Conservation (phyloP, 1,284 basidiomycete species). For the Trametes polyzona region DNA sequence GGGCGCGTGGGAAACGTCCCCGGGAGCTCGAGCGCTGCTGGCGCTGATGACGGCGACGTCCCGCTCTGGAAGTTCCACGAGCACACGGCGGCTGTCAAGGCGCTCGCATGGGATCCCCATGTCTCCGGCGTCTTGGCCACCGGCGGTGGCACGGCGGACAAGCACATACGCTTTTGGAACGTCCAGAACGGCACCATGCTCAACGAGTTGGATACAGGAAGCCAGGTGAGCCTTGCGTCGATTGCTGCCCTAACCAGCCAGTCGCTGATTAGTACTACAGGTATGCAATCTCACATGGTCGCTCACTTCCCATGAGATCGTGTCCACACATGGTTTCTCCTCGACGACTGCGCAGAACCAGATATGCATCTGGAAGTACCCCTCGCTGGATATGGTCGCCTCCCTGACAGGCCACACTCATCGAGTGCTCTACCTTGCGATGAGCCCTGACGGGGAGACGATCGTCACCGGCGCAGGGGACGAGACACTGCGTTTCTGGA, state of each 20-base stretch:
- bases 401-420: conserved; percentile 94
- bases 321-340: conserved; percentile 97
- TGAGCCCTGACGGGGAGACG: conserved; percentile 96
- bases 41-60: conserved; percentile 49
- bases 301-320: conserved; percentile 93
- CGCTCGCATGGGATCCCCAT: conserved; percentile 98
- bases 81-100: conserved; percentile 97
- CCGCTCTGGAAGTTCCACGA: conserved; percentile 96
- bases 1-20: conserved; percentile 34
- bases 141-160: conserved; percentile 98
- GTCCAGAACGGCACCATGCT: conserved; percentile 85
- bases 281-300: conserved; percentile 99
- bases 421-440: conserved; percentile 93
- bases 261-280: conserved; percentile 43
- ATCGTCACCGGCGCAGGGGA: conserved; percentile 99
- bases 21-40: conserved; percentile 29
- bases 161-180: conserved; percentile 99
- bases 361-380: conserved; percentile 98
- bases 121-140: conserved; percentile 90
- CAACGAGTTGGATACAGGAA: conserved; percentile 88
- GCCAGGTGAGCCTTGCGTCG: conserved; percentile 75
- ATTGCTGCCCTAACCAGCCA: too few relatives aligned
- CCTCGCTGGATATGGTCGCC: conserved; percentile 90
- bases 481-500: conserved; percentile 97
- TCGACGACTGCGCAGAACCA: conserved; percentile 95